Conservation (phyloP, 1,284 basidiomycete genomes). For the Pyrrhoderma lamaoense region DNA sequence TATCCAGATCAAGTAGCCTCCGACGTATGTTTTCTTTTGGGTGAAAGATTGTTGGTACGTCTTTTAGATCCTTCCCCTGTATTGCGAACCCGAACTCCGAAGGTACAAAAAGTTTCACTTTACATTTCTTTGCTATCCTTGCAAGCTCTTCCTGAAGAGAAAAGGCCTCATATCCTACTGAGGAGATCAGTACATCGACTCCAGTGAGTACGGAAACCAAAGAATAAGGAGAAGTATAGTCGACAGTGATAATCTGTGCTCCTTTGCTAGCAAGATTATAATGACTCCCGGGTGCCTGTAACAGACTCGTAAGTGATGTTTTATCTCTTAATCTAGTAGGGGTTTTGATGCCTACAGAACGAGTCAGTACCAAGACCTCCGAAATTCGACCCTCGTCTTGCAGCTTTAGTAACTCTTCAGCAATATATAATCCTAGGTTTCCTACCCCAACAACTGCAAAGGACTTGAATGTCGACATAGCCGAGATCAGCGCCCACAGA, state of each 20-base stretch:
- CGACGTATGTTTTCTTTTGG: conserved; percentile 19
- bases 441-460: conserved; percentile 25
- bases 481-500: neutral
- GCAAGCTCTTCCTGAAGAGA: conserved; percentile 28
- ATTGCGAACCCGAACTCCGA: conserved; percentile 31
- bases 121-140: conserved; percentile 31
- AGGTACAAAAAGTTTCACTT: conserved; percentile 34
- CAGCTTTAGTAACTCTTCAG: conserved; percentile 22
- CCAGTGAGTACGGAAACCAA: conserved; percentile 27
- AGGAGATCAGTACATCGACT: conserved; percentile 31
- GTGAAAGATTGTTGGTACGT: conserved; percentile 1
- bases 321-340: neutral
- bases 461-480: conserved; percentile 24
- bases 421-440: conserved; percentile 22
- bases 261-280: conserved; percentile 20
- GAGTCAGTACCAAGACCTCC: conserved; percentile 17
- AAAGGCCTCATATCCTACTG: conserved; percentile 26
- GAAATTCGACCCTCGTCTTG: conserved; percentile 15
- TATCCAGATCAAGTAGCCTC: conserved; percentile 27
- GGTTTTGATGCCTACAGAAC: conserved; percentile 17
- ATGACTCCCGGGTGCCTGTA: neutral
- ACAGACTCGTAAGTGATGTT: neutral
- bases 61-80: conserved; percentile 19
- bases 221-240: conserved; percentile 27
- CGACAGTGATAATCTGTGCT: conserved; percentile 26